phyloP scores from a whole-genome alignment of 495 filamentous ascomycete genomes.

The Aspergillus egyptiacus region DNA sequence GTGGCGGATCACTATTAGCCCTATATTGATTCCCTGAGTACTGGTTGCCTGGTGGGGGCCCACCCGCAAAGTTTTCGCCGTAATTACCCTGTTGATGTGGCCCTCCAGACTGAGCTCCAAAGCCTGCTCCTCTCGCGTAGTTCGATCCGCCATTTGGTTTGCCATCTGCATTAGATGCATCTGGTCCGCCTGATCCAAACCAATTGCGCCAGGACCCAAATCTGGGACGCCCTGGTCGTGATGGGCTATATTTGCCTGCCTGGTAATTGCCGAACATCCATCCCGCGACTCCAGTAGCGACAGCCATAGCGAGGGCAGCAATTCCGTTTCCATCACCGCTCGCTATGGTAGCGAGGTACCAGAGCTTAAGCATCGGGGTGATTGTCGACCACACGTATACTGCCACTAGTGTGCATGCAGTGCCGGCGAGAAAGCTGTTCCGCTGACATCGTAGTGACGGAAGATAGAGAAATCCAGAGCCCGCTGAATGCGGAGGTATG shows the following conservation, averaged over 20 bases:
- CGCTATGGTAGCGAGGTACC: slow-evolving; percentile 57
- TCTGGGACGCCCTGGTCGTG: slow-evolving; percentile 4
- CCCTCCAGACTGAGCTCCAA: slow-evolving; percentile 12
- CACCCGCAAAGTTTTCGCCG: slow-evolving; percentile 25
- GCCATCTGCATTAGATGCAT: slow-evolving; percentile 12
- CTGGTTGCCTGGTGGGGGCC: slow-evolving; percentile 27
- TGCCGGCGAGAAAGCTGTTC: slow-evolving; percentile 88
- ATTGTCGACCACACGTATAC: slow-evolving; percentile 64
- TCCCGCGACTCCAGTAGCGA: slow-evolving; percentile 68
- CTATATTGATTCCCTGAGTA: slow-evolving; percentile 35
- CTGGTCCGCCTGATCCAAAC: slow-evolving; percentile 25
- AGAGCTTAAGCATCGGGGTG: slow-evolving; percentile 60
- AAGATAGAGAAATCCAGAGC: slow-evolving; percentile 87
- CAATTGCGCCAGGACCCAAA: slow-evolving; percentile 12
- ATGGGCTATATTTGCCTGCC: slow-evolving; percentile 28
- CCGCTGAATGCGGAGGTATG: slow-evolving; percentile 88
- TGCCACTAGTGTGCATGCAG: slow-evolving; percentile 61
- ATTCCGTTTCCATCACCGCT: slow-evolving; percentile 58
- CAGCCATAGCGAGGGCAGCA: slow-evolving; percentile 53
- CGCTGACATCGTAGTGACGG: slow-evolving; percentile 77
- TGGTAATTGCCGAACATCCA: slow-evolving; percentile 71
- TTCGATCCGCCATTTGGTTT: slow-evolving; percentile 6
- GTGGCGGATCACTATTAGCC: slow-evolving; percentile 14
- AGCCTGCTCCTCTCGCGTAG: slow-evolving; percentile 13
- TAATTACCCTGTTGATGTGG: slow-evolving; percentile 18